Percentiles rank a stretch among this genome's conserved stretches.
These are phyloP conservation scores for Aspergillus sp. DNA, from an alignment of 2,329 filamentous ascomycete species.

Conservation along the genomic window DNA sequence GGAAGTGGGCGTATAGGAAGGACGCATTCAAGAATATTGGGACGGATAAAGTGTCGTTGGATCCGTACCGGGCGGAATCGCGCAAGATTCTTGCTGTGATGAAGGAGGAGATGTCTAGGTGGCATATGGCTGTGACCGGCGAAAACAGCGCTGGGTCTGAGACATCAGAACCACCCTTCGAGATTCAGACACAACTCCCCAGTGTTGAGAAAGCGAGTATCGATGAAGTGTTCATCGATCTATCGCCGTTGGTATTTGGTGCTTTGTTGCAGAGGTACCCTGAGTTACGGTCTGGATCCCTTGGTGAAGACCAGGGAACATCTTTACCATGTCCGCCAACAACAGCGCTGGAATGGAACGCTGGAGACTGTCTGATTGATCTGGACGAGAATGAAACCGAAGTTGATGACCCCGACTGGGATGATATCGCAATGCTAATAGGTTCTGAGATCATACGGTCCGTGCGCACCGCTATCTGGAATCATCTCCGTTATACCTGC, in stretches of 20 bases:
- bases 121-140: constrained; percentile 19
- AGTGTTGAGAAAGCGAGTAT: constrained; percentile 88
- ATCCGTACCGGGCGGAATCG: constrained; percentile 82
- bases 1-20: constrained; percentile 79
- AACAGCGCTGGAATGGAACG: constrained; percentile 72
- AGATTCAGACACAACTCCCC: constrained; percentile 28
- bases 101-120: constrained; percentile 60
- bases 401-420: constrained; percentile 84
- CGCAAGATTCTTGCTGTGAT: constrained; percentile 73
- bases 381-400: constrained; percentile 67
- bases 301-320: constrained; percentile 46
- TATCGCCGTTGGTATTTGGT: constrained; percentile 75
- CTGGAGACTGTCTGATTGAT: constrained; percentile 69
- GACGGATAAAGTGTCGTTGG: constrained; percentile 87
- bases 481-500: constrained; percentile 77
- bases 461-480: constrained; percentile 62
- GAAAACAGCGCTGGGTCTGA: constrained; percentile 2
- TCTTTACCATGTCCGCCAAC: constrained; percentile 66
- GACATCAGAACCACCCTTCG: neutral
- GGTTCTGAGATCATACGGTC: constrained; percentile 81
- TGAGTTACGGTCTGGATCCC: constrained; percentile 56
- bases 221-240: constrained; percentile 90
- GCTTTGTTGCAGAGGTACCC: constrained; percentile 70
- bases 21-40: constrained; percentile 73
- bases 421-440: constrained; percentile 80